These are phyloP conservation scores for Xerocomellus amylosporus DNA, from an alignment of 768 basidiomycete species.

Conservation along the genomic window DNA sequence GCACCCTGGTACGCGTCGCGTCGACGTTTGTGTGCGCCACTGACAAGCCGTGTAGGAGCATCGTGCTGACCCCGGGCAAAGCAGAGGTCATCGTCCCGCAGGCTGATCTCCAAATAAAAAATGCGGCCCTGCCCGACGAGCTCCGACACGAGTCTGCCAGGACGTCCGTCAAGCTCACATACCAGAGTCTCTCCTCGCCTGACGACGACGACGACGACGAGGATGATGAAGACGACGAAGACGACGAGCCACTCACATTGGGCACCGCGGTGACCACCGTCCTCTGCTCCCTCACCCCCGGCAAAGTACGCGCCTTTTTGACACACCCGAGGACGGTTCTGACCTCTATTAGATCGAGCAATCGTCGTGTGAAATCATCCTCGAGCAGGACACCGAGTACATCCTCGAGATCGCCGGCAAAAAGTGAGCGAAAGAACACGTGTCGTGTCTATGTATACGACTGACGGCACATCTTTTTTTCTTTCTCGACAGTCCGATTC, in stretches of 20 bases:
- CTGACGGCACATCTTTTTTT: constrained; percentile 7
- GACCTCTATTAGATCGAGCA: constrained; percentile 65
- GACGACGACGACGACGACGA: constrained; percentile 37
- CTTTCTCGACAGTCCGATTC: constrained; percentile 51
- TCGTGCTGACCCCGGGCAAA: constrained; percentile 56
- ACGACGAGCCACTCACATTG: constrained; percentile 34
- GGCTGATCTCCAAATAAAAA: constrained; percentile 75
- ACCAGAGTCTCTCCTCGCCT: constrained; percentile 36
- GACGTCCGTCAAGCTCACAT: constrained; percentile 67
- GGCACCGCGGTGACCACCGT: constrained; percentile 50
- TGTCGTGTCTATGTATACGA: neutral
- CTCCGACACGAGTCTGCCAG: constrained; percentile 58
- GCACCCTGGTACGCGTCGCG: constrained; percentile 58
- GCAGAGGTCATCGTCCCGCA: constrained; percentile 55
- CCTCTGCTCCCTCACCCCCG: constrained; percentile 77
- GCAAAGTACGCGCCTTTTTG: constrained; percentile 52
- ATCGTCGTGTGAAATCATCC: constrained; percentile 62
- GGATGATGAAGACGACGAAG: constrained; percentile 40
- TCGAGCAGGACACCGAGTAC: constrained; percentile 65
- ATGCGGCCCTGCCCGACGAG: constrained; percentile 74
- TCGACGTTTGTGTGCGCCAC: constrained; percentile 2
- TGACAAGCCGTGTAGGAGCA: constrained; percentile 48
- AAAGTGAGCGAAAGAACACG: constrained; percentile 52
- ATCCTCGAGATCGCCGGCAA: constrained; percentile 72
- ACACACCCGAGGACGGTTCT: constrained; percentile 5